These are phyloP conservation scores for Macrophomina tecta DNA, from an alignment of 2,329 filamentous ascomycete genomes.

Conservation along the genomic window DNA sequence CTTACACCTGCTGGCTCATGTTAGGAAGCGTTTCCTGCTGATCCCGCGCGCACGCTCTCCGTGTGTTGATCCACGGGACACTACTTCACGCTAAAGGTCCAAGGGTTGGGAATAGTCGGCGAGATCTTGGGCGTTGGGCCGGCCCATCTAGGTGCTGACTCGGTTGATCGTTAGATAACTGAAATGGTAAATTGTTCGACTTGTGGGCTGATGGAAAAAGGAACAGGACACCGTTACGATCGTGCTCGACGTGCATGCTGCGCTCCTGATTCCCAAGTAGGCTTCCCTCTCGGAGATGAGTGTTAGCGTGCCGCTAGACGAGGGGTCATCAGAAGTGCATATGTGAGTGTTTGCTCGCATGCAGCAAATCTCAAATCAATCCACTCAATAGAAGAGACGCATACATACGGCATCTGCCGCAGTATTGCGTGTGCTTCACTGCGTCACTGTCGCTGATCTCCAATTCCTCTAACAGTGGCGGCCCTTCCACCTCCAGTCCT, in stretches of 20 bases:
- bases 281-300: not conserved
- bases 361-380: not conserved
- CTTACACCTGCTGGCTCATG: not conserved
- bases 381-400: not conserved
- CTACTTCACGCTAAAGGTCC: not conserved
- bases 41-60: not conserved
- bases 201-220: not conserved
- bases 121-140: not conserved
- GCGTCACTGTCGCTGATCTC: not conserved
- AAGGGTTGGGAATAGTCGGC: not conserved
- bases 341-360: not conserved
- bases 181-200: not conserved
- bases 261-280: not conserved
- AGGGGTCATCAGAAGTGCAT: not conserved
- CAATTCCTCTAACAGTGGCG: not conserved
- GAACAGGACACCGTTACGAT: not conserved
- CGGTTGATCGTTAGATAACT: not conserved
- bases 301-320: not conserved
- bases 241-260: not conserved
- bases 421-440: not conserved
- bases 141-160: not conserved
- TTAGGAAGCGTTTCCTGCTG: not conserved
- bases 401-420: not conserved
- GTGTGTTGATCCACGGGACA: not conserved
- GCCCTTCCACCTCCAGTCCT: not conserved